phyloP scores from a whole-genome alignment of 1,284 basidiomycete species.

The Hortiboletus rubellus region DNA sequence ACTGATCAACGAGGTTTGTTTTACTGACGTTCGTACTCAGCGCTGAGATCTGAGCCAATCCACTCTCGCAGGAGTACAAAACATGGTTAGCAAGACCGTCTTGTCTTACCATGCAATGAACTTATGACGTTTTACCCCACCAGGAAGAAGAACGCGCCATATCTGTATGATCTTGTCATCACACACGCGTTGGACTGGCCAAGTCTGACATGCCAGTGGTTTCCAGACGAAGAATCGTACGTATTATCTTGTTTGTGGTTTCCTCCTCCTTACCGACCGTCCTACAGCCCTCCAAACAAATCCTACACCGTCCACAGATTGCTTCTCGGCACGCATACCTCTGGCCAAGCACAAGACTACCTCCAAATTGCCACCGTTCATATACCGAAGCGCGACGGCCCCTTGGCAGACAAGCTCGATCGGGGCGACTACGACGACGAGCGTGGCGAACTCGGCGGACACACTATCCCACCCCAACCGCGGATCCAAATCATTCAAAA shows the following conservation, averaged over 20 bases:
- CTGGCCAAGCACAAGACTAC: constrained; percentile 92
- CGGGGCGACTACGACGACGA: constrained; percentile 90
- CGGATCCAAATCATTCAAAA: constrained; percentile 90
- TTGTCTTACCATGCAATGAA: neutral
- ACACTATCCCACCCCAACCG: constrained; percentile 74
- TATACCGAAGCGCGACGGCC: constrained; percentile 77
- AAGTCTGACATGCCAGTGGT: constrained; percentile 97
- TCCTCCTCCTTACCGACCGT: neutral
- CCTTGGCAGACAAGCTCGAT: constrained; percentile 72
- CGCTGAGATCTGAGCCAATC: constrained; percentile 14
- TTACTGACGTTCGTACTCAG: neutral
- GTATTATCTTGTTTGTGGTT: constrained; percentile 31
- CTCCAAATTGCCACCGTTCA: constrained; percentile 95
- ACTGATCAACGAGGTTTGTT: constrained; percentile 84
- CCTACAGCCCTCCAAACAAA: constrained; percentile 75
- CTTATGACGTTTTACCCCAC: constrained; percentile 9
- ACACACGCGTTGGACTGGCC: constrained; percentile 99
- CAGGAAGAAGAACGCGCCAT: constrained; percentile 98
- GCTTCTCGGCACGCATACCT: constrained; percentile 97
- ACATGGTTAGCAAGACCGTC: constrained; percentile 56
- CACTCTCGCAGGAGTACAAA: constrained; percentile 68
- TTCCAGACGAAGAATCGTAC: constrained; percentile 94
- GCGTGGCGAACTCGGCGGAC: constrained; percentile 86
- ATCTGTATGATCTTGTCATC: constrained; percentile 96
- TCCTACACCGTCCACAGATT: constrained; percentile 92